Conservation (phyloP, 2,329 filamentous ascomycete genomes). For the Aschersonia sp. region DNA sequence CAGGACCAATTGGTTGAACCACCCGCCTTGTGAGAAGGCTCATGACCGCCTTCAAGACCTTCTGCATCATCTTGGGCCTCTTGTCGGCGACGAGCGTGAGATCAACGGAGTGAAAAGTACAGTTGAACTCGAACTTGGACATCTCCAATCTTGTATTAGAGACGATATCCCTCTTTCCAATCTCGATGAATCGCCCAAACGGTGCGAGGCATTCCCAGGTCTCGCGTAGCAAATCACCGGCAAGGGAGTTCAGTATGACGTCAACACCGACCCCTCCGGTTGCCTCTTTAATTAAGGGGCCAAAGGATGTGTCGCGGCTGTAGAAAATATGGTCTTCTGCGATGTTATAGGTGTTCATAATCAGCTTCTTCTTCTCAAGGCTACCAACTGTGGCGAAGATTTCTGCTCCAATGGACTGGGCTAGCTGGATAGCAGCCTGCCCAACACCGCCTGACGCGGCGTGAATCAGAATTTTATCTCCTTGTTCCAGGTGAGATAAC, state of each 20-base stretch:
- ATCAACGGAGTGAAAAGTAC: slow-evolving; percentile 30
- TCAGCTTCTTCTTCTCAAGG: slow-evolving; percentile 12
- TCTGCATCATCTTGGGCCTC: slow-evolving; percentile 24
- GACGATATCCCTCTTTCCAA: slow-evolving; percentile 22
- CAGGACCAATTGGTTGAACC: slow-evolving; percentile 20
- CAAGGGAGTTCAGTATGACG: slow-evolving; percentile 44
- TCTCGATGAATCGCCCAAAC: slow-evolving; percentile 32
- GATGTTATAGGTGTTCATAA: slow-evolving; percentile 19
- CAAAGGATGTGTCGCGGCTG: slow-evolving; percentile 11
- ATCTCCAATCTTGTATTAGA: slow-evolving; percentile 30
- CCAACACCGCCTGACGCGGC: slow-evolving; percentile 15
- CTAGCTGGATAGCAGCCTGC: slow-evolving; percentile 13
- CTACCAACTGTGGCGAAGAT: slow-evolving; percentile 16
- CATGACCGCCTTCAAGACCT: slow-evolving; percentile 21
- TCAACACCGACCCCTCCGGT: slow-evolving; percentile 46
- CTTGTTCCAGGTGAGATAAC: slow-evolving; percentile 13
- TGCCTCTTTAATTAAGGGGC: slow-evolving; percentile 4
- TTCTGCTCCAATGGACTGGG: slow-evolving; percentile 9
- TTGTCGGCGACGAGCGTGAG: slow-evolving; percentile 26
- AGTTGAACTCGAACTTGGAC: slow-evolving; percentile 30
- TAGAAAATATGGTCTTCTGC: slow-evolving; percentile 16
- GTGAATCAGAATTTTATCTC: slow-evolving; percentile 17
- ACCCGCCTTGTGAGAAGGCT: slow-evolving; percentile 17
- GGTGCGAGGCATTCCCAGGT: slow-evolving; percentile 28
- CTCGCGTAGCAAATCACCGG: slow-evolving; percentile 25